Conservation (phyloP, 805 yeast species). For the Hermanozyma aechmeae region DNA sequence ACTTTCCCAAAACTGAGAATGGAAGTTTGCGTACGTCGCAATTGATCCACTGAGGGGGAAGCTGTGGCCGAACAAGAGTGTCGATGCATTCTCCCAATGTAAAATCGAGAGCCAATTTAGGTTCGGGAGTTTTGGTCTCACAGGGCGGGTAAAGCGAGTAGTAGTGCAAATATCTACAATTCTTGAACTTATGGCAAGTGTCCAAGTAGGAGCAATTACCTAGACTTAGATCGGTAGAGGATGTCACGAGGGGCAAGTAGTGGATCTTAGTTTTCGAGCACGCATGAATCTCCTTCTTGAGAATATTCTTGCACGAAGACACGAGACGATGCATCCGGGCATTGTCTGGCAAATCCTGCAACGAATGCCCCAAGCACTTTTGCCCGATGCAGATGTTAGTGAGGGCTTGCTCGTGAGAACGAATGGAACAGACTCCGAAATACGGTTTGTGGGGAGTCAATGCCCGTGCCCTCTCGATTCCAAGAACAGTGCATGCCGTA, state of each 20-base stretch:
- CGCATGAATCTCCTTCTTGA: conserved; percentile 5
- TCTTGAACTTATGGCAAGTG: conserved; percentile 79
- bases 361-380: conserved; percentile 7
- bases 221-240: conserved; percentile 56
- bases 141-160: conserved; percentile 35
- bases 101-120: conserved; percentile 24
- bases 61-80: conserved; percentile 20
- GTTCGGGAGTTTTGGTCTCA: conserved; percentile 1
- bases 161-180: conserved; percentile 80
- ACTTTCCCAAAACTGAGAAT: conserved; percentile 63
- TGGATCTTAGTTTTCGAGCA: conserved; percentile 16
- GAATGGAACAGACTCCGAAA: conserved; percentile 40
- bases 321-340: conserved; percentile 9
- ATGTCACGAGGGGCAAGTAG: conserved; percentile 14
- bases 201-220: conserved; percentile 94
- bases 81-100: conserved; percentile 40
- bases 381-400: conserved; percentile 11
- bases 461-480: conserved; percentile 27
- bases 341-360: conserved; percentile 8
- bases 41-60: conserved; percentile 76
- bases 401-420: conserved; percentile 17
- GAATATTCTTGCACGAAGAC: conserved; percentile 6
- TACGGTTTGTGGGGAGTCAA: conserved; percentile 35
- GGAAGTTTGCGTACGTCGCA: conserved; percentile 76
- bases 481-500: conserved; percentile 31